A percentile compares a stretch with the other conserved stretches of the same genome.
phyloP scores from a whole-genome alignment of 495 filamentous ascomycete genomes.

The Lepraria neglecta region DNA sequence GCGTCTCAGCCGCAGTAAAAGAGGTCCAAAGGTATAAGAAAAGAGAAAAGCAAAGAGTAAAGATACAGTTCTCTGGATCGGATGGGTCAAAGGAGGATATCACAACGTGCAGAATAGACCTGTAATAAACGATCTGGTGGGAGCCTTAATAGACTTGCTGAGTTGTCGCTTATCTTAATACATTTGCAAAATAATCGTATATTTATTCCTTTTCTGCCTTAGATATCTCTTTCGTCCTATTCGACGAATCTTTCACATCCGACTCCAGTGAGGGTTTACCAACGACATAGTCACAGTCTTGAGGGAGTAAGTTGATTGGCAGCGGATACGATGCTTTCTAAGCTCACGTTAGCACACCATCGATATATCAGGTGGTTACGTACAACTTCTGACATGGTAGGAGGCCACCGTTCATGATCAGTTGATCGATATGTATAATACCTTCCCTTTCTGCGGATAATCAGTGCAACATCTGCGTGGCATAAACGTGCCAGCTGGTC shows the following conservation, averaged over 20 bases:
- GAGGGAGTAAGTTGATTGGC: constrained; percentile 10
- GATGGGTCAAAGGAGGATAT: no score
- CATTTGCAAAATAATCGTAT: no score
- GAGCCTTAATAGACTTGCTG: no score
- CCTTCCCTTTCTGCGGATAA: constrained; percentile 25
- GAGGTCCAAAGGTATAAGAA: no score
- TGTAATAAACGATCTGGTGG: no score
- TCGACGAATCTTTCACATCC: background rate
- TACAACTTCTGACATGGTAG: constrained; percentile 23
- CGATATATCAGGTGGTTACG: constrained; percentile 20
- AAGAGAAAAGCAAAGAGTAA: no score
- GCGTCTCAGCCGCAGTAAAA: no score
- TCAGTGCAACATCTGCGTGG: constrained; percentile 23
- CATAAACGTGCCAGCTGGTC: constrained; percentile 25
- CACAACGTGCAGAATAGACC: no score
- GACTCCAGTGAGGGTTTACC: background rate
- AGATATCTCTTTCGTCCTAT: no score
- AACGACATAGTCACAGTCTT: constrained; percentile 12
- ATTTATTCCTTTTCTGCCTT: no score
- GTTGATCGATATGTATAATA: constrained; percentile 27
- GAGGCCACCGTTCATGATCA: constrained; percentile 22
- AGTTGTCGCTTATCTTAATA: no score
- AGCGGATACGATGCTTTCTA: constrained; percentile 19
- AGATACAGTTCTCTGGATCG: no score
- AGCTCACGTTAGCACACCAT: constrained; percentile 20